phyloP scores from a whole-genome alignment of 2,329 filamentous ascomycete species.

The Ramularia collo-cygni region DNA sequence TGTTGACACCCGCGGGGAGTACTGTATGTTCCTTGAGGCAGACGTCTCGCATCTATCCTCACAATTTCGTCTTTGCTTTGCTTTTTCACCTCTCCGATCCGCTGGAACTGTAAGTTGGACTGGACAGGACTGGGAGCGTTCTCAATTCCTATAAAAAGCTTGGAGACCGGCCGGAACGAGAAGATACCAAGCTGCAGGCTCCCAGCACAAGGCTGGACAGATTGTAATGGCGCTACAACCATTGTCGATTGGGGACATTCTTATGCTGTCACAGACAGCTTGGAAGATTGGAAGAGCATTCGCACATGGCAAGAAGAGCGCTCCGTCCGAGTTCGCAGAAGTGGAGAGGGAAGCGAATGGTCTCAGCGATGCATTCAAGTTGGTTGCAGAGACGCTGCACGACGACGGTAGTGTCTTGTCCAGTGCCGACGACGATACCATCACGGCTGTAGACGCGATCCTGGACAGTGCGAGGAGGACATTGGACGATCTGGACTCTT shows the following conservation, averaged over 20 bases:
- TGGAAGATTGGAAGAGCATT: conserved; percentile 42
- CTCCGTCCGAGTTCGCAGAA: conserved; percentile 37
- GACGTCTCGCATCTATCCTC: too few relatives aligned
- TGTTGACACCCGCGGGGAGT: too few relatives aligned
- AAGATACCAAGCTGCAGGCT: too few relatives aligned
- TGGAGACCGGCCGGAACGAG: too few relatives aligned
- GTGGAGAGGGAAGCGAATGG: conserved; percentile 37
- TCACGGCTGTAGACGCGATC: conserved; percentile 34
- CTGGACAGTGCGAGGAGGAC: conserved; percentile 35
- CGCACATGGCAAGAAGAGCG: conserved; percentile 33
- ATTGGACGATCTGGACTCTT: conserved; percentile 38
- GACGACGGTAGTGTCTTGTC: conserved; percentile 30
- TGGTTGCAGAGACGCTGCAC: conserved; percentile 40
- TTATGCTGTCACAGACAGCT: conserved; percentile 41
- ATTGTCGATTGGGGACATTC: conserved; percentile 35
- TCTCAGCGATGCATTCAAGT: conserved; percentile 38
- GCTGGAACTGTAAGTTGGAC: too few relatives aligned
- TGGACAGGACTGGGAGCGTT: too few relatives aligned
- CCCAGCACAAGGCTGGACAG: too few relatives aligned
- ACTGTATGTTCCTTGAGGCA: too few relatives aligned
- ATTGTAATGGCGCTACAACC: conserved; percentile 18
- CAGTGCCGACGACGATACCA: conserved; percentile 30
- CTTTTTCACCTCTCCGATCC: too few relatives aligned
- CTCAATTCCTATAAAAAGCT: too few relatives aligned
- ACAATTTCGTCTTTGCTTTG: too few relatives aligned